These are phyloP conservation scores for Podospora bellae-mahoneyi DNA, from an alignment of 495 filamentous ascomycete species.

Conservation along the genomic window DNA sequence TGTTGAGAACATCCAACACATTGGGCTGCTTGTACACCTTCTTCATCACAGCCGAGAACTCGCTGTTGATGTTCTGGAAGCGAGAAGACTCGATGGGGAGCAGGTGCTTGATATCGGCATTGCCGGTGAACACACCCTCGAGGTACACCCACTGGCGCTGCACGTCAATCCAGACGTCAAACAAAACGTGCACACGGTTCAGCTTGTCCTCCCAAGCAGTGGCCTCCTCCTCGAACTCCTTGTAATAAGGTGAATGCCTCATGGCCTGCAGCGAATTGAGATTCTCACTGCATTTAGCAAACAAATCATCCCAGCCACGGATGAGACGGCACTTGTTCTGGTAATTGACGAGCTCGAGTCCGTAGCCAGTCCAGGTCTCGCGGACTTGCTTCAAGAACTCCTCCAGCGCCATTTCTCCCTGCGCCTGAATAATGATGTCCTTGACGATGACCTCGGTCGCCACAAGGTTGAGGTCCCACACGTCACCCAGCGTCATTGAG, in stretches of 20 bases:
- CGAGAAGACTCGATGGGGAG: constrained; percentile 92
- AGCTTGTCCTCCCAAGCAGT: constrained; percentile 96
- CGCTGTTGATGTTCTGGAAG: constrained; percentile 98
- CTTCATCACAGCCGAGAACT: constrained; percentile 97
- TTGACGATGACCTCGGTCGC: constrained; percentile 82
- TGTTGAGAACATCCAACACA: constrained; percentile 91
- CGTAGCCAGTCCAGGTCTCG: constrained; percentile 93
- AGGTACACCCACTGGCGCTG: constrained; percentile 99
- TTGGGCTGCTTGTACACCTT: constrained; percentile 94
- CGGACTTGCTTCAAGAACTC: constrained; percentile 97
- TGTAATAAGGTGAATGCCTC: constrained; percentile 98
- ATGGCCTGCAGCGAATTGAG: constrained; percentile 96
- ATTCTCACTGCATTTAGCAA: constrained; percentile 97
- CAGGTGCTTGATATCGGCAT: constrained; percentile 97
- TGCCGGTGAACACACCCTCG: constrained; percentile 97
- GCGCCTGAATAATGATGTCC: constrained; percentile 90
- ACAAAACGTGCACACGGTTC: constrained; percentile 93
- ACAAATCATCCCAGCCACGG: constrained; percentile 96
- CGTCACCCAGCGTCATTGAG: constrained; percentile 92
- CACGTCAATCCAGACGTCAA: constrained; percentile 99
- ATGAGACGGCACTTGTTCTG: constrained; percentile 97
- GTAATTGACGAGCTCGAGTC: constrained; percentile 91
- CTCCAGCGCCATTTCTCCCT: constrained; percentile 97
- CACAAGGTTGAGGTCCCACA: constrained; percentile 92
- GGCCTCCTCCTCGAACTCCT: constrained; percentile 97